Evolutionary conservation across 108 stramenopile species (phyloP), one percentile per base, ranked within the genome.

Genomic region (Cyclostephanos tholiformis): DNA sequence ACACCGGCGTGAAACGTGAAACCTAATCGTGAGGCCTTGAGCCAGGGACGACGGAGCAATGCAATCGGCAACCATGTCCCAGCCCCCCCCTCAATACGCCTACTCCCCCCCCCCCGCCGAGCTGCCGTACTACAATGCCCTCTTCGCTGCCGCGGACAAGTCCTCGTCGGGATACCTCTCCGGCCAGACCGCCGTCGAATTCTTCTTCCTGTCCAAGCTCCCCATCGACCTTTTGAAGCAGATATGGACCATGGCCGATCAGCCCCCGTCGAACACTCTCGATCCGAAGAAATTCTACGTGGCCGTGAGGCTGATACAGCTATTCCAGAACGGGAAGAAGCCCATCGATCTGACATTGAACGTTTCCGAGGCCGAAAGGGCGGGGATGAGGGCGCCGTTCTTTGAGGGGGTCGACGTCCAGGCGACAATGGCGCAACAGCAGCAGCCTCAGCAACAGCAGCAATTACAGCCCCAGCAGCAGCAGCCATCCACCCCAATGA

Each of bases 191-290:
- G 97, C 97, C 3, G 97, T 97, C 4, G 68, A 79, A 61, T 97
- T 97, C 77, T 91, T 97, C 64, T 77, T 83, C 26, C 81, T 83
- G 13, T 94, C 94, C 63, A 93, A 94, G 59, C 80, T 97, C 14
- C 91, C 95, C 43, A 67, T 94, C 38, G 92, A 93, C 38, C 73
- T 84, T 2, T 79, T 96, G 49, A 92, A 92, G 72, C 87, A 84
- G 32, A 91, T 96, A 56, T 96, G 95, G 95, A 88, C 86, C 44
- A 80, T 96, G 44, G 77, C 86, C 39, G 95, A 96, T 69, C 81
- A 88, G 50, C 83, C 83, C 32, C 76, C 91, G 10, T 76, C 58
- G 14, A 86, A 85, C 66, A 79, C 80, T 43, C 66, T 96, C 63
- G 89, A 93, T 77, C 61, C 49, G 23, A 41, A 43, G 17, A 92